A percentile compares a stretch with the other conserved stretches of the same genome.
These are phyloP conservation scores for Lycium ferocissimum DNA, from an alignment of 257 asterid species.

Conservation along the genomic window DNA sequence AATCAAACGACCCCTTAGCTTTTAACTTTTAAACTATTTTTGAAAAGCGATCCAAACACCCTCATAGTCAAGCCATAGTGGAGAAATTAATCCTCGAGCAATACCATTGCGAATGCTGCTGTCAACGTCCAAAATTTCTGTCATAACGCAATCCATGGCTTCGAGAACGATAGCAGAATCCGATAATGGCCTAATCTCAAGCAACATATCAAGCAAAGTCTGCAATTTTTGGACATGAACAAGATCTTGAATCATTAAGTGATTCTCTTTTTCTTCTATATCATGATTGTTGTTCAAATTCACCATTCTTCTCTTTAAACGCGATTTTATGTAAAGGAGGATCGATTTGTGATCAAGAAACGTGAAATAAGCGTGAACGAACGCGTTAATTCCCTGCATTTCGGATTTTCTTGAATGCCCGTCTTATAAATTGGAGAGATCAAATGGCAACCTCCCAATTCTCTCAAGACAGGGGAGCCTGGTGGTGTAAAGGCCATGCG, in stretches of 20 bases:
- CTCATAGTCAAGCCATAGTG: too few species aligned
- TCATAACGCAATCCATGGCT: constrained; percentile 67
- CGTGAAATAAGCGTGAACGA: constrained; percentile 68
- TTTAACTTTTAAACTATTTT: too few species aligned
- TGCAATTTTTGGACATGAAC: constrained; percentile 59
- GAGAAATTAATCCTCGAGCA: constrained; percentile 30
- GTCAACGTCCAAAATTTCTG: constrained; percentile 70
- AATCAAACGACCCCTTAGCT: too few species aligned
- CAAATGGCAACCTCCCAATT: constrained; percentile 89
- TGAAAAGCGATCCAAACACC: too few species aligned
- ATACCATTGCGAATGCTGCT: constrained; percentile 70
- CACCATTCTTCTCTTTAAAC: not conserved
- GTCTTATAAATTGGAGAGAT: constrained; percentile 70
- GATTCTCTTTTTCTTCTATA: not conserved
- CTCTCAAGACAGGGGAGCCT: constrained; percentile 45
- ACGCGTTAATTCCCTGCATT: constrained; percentile 61
- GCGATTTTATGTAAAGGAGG: not conserved
- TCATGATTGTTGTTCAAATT: not conserved
- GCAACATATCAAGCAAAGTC: constrained; percentile 55
- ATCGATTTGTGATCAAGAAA: constrained; percentile 80
- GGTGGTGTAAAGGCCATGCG: constrained; percentile 61
- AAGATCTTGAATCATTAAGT: constrained; percentile 55
- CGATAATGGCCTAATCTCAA: constrained; percentile 62
- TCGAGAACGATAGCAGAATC: constrained; percentile 49
- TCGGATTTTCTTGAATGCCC: constrained; percentile 37